Conservation (phyloP, 441 rosid genomes). For the Aquilaria agallochum region DNA sequence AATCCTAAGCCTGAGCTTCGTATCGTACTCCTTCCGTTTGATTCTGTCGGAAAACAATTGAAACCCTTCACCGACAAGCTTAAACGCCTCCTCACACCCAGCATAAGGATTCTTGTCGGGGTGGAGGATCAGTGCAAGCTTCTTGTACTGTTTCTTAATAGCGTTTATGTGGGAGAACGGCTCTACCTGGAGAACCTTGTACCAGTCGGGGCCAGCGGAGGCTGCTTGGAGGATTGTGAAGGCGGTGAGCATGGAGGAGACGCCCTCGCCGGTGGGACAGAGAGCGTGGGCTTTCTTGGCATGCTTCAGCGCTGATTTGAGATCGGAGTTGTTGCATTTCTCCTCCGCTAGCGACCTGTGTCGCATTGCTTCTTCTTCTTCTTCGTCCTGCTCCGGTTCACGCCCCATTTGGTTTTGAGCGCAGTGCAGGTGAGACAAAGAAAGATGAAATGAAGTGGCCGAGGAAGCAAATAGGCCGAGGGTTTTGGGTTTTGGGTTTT, state of each 20-base stretch:
- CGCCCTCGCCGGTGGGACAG: slow-evolving; percentile 49
- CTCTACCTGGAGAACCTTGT: slow-evolving; percentile 73
- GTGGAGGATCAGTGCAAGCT: slow-evolving; percentile 63
- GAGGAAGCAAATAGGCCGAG: too few species aligned
- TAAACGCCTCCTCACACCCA: slow-evolving; percentile 87
- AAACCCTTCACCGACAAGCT: slow-evolving; percentile 76
- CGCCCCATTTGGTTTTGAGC: slow-evolving; percentile 18
- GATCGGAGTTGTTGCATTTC: slow-evolving; percentile 42
- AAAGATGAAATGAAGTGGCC: too few species aligned
- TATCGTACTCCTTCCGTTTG: slow-evolving; percentile 72
- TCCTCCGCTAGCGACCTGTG: slow-evolving; percentile 50
- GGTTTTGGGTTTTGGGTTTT: too few species aligned
- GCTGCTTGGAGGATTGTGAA: slow-evolving; percentile 48
- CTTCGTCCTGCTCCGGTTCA: slow-evolving; percentile 24
- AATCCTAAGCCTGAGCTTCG: slow-evolving; percentile 58
- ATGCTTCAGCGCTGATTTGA: slow-evolving; percentile 53
- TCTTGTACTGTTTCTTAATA: slow-evolving; percentile 69
- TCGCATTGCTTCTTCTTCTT: slow-evolving; percentile 39
- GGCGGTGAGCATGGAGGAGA: slow-evolving; percentile 63
- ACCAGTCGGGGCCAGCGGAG: slow-evolving; percentile 60
- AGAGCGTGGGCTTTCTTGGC: slow-evolving; percentile 60
- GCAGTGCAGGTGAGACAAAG: too few species aligned
- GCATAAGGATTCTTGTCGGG: slow-evolving; percentile 65
- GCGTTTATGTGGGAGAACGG: slow-evolving; percentile 69
- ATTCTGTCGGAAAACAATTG: slow-evolving; percentile 59